Conservation (phyloP, 2,329 filamentous ascomycete species). For the Penicillium sp. region DNA sequence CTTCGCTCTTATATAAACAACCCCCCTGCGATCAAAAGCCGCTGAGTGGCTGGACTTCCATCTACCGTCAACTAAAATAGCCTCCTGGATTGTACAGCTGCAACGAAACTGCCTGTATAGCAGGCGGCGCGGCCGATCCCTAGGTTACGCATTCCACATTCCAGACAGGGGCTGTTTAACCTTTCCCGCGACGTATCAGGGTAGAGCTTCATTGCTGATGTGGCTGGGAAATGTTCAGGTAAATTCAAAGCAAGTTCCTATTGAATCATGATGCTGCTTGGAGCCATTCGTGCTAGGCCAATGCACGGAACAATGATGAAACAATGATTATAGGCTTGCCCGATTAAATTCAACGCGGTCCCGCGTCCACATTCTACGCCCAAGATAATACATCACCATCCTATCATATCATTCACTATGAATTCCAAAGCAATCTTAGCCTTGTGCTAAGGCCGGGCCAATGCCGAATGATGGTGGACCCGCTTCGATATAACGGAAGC, state of each 20-base stretch:
- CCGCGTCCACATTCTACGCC: slow-evolving; percentile 9
- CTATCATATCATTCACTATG: not conserved
- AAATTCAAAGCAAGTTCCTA: not conserved
- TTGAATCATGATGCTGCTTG: not conserved
- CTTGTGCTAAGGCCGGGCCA: not conserved
- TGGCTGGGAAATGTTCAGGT: not conserved
- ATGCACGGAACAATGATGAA: not conserved
- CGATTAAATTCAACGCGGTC: not conserved
- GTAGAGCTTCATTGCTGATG: not conserved
- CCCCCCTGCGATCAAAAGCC: not conserved
- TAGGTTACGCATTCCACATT: slow-evolving; percentile 26
- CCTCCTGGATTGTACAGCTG: slow-evolving; percentile 18
- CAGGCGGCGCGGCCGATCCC: slow-evolving; percentile 9
- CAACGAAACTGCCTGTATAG: slow-evolving; percentile 5
- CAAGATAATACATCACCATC: not conserved
- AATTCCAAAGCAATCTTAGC: not conserved
- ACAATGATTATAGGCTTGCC: not conserved
- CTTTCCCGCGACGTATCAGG: not conserved
- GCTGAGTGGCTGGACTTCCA: not conserved
- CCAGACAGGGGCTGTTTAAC: not conserved
- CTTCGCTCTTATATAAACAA: slow-evolving; percentile 9
- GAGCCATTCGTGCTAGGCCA: not conserved
- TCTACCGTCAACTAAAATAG: not conserved
- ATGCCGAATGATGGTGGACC: not conserved
- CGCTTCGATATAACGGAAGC: slow-evolving; percentile 13